These are phyloP conservation scores for Aspergillus hiratsukae DNA, from an alignment of 2,329 filamentous ascomycete genomes.

Conservation along the genomic window DNA sequence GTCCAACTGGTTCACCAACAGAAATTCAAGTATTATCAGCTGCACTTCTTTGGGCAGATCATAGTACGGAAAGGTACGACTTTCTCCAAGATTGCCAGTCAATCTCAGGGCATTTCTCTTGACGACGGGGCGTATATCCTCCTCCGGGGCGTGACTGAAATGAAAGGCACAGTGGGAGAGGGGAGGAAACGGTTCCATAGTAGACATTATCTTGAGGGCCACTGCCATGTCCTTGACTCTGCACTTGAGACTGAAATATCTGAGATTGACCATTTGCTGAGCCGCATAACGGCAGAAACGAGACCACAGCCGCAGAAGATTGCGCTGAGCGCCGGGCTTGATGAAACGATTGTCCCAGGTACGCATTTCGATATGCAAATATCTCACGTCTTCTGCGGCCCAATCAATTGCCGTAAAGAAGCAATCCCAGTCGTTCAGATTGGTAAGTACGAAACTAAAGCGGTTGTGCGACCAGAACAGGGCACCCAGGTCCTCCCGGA, in stretches of 20 bases:
- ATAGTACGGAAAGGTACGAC: constrained; percentile 17
- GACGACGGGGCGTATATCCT: constrained; percentile 11
- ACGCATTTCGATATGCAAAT: constrained; percentile 19
- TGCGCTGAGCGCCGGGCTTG: constrained; percentile 13
- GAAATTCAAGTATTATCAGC: constrained; percentile 18
- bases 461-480: constrained; percentile 15
- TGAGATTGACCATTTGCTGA: constrained; percentile 13
- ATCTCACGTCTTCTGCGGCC: constrained; percentile 11
- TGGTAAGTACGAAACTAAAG: constrained; percentile 14
- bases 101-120: constrained; percentile 14
- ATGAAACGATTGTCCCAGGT: constrained; percentile 16
- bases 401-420: constrained; percentile 11
- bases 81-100: constrained; percentile 9
- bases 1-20: constrained; percentile 13
- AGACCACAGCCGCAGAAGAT: constrained; percentile 14
- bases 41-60: constrained; percentile 25
- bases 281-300: constrained; percentile 14
- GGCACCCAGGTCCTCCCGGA: constrained; percentile 12
- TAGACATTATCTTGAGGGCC: constrained; percentile 12
- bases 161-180: constrained; percentile 19
- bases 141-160: constrained; percentile 10
- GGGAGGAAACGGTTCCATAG: constrained; percentile 18
- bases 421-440: constrained; percentile 10
- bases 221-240: constrained; percentile 15
- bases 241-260: constrained; percentile 20